Evolutionary conservation across 495 filamentous ascomycete genomes (phyloP).

Genomic region (Parachaetomium inaequale): DNA sequence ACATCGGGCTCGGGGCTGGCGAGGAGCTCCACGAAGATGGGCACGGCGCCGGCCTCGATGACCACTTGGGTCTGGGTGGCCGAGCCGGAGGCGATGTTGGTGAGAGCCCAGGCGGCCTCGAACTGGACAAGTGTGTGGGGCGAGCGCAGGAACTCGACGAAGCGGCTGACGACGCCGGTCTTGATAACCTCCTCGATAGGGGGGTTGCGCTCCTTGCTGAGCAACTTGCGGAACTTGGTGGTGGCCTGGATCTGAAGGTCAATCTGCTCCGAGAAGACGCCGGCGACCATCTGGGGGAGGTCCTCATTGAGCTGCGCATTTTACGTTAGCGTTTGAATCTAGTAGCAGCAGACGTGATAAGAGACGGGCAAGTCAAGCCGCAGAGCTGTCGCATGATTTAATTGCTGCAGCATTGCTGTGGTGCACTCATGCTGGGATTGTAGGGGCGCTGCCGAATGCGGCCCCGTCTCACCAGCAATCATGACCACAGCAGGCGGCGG

Average conservation of each 20-base stretch:
- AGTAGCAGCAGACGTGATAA: neutral
- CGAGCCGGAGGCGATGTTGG: slow-evolving; percentile 98
- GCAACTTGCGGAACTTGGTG: slow-evolving; percentile 95
- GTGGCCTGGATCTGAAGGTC: slow-evolving; percentile 98
- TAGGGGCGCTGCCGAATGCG: slow-evolving; percentile 12
- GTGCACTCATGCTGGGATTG: neutral
- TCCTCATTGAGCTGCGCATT: slow-evolving; percentile 83
- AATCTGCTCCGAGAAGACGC: slow-evolving; percentile 98
- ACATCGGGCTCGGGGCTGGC: slow-evolving; percentile 97
- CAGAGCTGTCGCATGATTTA: neutral
- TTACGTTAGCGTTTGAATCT: slow-evolving; percentile 31
- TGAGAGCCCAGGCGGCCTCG: slow-evolving; percentile 98
- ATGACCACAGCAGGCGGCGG: slow-evolving; percentile 27
- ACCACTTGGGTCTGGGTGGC: slow-evolving; percentile 98
- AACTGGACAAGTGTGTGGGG: slow-evolving; percentile 99
- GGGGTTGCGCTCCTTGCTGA: slow-evolving; percentile 98
- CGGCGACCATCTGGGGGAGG: slow-evolving; percentile 94
- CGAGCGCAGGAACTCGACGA: slow-evolving; percentile 97
- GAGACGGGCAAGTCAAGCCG: neutral
- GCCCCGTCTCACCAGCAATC: slow-evolving; percentile 12
- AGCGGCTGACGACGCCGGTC: slow-evolving; percentile 94
- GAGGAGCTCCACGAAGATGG: slow-evolving; percentile 96
- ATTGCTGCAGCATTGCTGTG: slow-evolving; percentile 6
- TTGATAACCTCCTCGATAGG: slow-evolving; percentile 99
- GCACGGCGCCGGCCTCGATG: slow-evolving; percentile 96